A percentile compares a stretch with the other conserved stretches of the same genome.
These are phyloP conservation scores for Musa balbisiana DNA, from an alignment of 202 grass and related monocot genomes.

Conservation along the genomic window DNA sequence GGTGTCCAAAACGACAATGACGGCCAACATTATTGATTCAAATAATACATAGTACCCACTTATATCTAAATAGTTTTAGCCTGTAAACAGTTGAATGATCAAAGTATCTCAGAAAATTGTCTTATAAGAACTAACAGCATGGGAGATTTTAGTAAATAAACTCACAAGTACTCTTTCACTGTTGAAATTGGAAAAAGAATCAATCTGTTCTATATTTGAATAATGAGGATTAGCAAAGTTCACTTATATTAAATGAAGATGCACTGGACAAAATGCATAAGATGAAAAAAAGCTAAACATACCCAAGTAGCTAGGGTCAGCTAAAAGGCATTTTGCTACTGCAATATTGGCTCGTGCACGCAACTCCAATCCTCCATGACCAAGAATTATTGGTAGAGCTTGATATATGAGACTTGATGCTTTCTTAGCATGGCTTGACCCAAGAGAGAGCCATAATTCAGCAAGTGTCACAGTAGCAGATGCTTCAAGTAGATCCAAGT, in stretches of 20 bases:
- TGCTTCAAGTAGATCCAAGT: slow-evolving; percentile 85
- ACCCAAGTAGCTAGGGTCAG: slow-evolving; percentile 58
- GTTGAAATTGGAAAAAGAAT: no score
- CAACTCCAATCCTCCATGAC: slow-evolving; percentile 82
- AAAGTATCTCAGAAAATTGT: no score
- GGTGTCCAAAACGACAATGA: no score
- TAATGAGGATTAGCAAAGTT: background rate
- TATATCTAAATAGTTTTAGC: no score
- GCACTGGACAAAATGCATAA: no score
- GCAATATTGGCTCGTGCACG: slow-evolving; percentile 58
- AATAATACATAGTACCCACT: no score
- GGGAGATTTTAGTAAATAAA: no score
- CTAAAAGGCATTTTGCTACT: slow-evolving; percentile 70
- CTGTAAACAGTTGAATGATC: no score
- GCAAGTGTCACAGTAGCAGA: slow-evolving; percentile 72
- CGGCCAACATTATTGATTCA: no score
- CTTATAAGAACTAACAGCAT: no score
- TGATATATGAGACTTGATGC: slow-evolving; percentile 58
- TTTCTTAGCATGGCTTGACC: slow-evolving; percentile 61
- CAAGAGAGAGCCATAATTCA: slow-evolving; percentile 78
- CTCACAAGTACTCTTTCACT: no score
- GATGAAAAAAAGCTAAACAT: slow-evolving; percentile 1
- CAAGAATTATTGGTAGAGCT: slow-evolving; percentile 79
- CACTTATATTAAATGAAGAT: background rate
- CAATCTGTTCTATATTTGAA: no score